A percentile compares a stretch with the other conserved stretches of the same genome.
Evolutionary conservation across 306 rosid genomes (phyloP).

Genomic region (Vicia villosa): DNA sequence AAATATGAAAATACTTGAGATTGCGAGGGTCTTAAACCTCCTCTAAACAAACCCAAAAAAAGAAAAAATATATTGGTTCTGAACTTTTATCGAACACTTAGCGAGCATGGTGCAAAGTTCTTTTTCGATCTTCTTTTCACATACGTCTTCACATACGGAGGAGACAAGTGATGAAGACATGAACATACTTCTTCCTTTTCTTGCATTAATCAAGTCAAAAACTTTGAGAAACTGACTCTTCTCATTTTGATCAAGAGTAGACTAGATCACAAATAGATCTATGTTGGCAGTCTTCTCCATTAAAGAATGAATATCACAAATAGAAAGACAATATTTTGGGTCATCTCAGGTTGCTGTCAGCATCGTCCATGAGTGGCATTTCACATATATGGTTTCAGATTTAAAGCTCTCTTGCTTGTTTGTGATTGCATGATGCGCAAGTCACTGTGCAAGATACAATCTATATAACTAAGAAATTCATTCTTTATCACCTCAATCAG

Average conservation of each 20-base stretch:
- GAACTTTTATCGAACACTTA: too few relatives aligned
- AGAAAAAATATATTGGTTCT: too few relatives aligned
- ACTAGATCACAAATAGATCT: slow-evolving; percentile 62
- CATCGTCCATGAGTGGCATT: slow-evolving; percentile 56
- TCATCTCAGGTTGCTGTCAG: slow-evolving; percentile 59
- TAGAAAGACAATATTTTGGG: slow-evolving; percentile 61
- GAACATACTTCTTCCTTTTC: slow-evolving; percentile 63
- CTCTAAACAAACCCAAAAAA: too few relatives aligned
- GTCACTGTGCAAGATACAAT: too few relatives aligned
- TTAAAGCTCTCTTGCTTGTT: slow-evolving; percentile 43
- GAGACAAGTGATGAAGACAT: slow-evolving; percentile 48
- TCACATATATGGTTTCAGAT: slow-evolving; percentile 55
- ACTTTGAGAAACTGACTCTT: slow-evolving; percentile 66
- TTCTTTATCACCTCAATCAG: too few relatives aligned
- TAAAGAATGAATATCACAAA: slow-evolving; percentile 66
- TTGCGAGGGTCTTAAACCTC: too few relatives aligned
- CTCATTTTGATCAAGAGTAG: slow-evolving; percentile 68
- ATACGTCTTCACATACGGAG: slow-evolving; percentile 39
- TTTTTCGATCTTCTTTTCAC: too few relatives aligned
- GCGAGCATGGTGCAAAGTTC: too few relatives aligned
- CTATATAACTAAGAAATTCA: too few relatives aligned
- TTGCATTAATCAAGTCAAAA: slow-evolving; percentile 68
- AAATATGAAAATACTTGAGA: too few relatives aligned
- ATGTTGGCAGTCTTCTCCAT: slow-evolving; percentile 44
- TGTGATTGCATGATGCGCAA: slow-evolving; percentile 44